Conservation (phyloP, 202 grass and related monocot genomes). For the Carex arenaria region DNA sequence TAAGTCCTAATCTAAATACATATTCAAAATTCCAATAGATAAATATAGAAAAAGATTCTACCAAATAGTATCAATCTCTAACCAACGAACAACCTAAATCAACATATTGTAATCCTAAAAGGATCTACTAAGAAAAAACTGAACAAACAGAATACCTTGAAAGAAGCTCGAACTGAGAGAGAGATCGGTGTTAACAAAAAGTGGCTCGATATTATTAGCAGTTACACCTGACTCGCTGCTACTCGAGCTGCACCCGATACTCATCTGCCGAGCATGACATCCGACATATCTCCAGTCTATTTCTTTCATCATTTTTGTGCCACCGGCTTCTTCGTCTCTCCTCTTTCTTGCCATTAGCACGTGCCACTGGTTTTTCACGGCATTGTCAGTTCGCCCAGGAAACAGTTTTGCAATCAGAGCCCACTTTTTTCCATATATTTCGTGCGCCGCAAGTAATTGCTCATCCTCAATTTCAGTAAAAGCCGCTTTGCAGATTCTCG, state of each 20-base stretch:
- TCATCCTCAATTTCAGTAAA: constrained; percentile 35
- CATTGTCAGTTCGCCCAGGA: constrained; percentile 35
- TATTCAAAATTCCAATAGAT: background rate
- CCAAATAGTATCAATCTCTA: background rate
- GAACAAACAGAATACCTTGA: background rate
- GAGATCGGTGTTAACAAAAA: background rate
- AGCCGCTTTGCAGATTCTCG: constrained; percentile 21
- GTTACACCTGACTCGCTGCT: background rate
- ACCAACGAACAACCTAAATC: background rate
- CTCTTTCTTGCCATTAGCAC: constrained; percentile 68
- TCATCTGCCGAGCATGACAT: background rate
- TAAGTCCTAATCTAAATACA: background rate
- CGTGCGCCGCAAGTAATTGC: constrained; percentile 18
- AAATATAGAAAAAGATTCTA: background rate
- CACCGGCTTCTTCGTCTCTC: constrained; percentile 44
- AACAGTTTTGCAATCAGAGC: constrained; percentile 29
- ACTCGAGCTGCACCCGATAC: background rate
- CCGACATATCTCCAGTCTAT: background rate
- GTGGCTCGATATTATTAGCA: background rate
- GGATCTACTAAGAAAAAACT: background rate
- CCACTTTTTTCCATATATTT: constrained; percentile 29
- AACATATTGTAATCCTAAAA: background rate
- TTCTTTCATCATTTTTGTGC: constrained; percentile 8
- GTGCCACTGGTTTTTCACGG: constrained; percentile 20
- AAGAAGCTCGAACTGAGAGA: background rate